phyloP scores from a whole-genome alignment of 2,329 filamentous ascomycete species.

The Tolypocladium amazonense region DNA sequence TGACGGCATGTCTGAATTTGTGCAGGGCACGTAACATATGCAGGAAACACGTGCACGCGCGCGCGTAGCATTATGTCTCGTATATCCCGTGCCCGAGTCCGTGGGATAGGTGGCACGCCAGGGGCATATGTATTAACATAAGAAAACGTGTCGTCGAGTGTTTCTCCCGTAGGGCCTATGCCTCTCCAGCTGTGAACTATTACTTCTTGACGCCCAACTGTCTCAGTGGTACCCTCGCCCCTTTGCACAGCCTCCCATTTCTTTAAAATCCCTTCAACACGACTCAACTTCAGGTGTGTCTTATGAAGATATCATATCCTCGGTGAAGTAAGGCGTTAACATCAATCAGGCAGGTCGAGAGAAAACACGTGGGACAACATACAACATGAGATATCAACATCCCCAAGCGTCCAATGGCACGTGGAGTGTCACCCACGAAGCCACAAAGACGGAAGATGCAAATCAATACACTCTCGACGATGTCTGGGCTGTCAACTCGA shows the following conservation, averaged over 20 bases:
- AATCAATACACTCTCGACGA: neutral
- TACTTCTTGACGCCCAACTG: neutral
- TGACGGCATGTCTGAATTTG: neutral
- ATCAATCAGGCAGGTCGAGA: neutral
- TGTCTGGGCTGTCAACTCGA: slow-evolving; percentile 7
- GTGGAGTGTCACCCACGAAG: neutral
- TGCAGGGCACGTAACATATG: neutral
- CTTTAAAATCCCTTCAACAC: neutral
- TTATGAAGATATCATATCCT: neutral
- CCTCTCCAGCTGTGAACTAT: neutral
- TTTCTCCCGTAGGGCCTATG: neutral
- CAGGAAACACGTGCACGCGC: neutral
- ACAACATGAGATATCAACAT: slow-evolving; percentile 1
- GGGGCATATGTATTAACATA: neutral
- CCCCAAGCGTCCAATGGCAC: neutral
- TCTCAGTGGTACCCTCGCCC: neutral
- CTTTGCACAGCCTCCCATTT: neutral
- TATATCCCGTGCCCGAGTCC: neutral
- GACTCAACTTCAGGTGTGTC: neutral
- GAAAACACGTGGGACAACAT: neutral
- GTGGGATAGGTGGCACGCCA: neutral
- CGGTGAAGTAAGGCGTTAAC: neutral
- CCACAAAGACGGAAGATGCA: slow-evolving; percentile 3
- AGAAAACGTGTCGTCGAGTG: neutral
- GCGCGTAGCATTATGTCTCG: neutral